A percentile compares a stretch with the other conserved stretches of the same genome.
Conservation (phyloP, 257 asterid genomes). For the Lantana camara region DNA sequence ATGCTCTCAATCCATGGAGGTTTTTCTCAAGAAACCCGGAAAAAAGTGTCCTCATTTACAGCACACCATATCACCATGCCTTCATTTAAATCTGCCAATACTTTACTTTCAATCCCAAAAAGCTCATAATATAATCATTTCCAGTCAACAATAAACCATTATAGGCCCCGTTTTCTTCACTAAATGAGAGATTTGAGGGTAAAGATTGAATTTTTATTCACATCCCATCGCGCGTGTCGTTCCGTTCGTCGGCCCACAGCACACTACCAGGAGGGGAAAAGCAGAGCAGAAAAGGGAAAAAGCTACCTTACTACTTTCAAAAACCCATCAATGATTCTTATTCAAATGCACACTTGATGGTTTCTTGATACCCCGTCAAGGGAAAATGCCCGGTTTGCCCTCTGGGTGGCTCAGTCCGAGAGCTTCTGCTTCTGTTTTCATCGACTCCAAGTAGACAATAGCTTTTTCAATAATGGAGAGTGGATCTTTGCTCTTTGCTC, state of each 20-base stretch:
- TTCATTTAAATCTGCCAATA: constrained; percentile 41
- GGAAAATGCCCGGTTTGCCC: constrained; percentile 8
- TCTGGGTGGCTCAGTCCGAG: constrained; percentile 37
- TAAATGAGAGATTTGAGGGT: constrained; percentile 4
- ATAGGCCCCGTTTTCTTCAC: constrained; percentile 37
- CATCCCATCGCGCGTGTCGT: constrained; percentile 39
- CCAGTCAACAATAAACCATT: constrained; percentile 52
- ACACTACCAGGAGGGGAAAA: constrained; percentile 36
- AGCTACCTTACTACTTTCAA: constrained; percentile 35
- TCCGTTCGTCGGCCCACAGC: constrained; percentile 36
- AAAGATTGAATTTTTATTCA: constrained; percentile 28
- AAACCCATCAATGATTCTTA: constrained; percentile 33
- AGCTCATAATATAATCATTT: constrained; percentile 47
- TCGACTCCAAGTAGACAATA: constrained; percentile 55
- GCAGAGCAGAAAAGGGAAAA: constrained; percentile 27
- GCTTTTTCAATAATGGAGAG: constrained; percentile 69
- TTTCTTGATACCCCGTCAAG: constrained; percentile 16
- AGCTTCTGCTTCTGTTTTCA: constrained; percentile 62
- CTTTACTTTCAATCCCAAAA: constrained; percentile 45
- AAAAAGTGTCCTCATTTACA: constrained; percentile 52
- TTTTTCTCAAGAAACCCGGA: constrained; percentile 41
- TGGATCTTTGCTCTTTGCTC: constrained; percentile 52
- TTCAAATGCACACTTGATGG: constrained; percentile 39
- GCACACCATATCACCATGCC: constrained; percentile 58
- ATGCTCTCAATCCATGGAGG: constrained; percentile 65